Conservation (phyloP, 163 green algal genomes). For the Scenedesmus sp. region DNA sequence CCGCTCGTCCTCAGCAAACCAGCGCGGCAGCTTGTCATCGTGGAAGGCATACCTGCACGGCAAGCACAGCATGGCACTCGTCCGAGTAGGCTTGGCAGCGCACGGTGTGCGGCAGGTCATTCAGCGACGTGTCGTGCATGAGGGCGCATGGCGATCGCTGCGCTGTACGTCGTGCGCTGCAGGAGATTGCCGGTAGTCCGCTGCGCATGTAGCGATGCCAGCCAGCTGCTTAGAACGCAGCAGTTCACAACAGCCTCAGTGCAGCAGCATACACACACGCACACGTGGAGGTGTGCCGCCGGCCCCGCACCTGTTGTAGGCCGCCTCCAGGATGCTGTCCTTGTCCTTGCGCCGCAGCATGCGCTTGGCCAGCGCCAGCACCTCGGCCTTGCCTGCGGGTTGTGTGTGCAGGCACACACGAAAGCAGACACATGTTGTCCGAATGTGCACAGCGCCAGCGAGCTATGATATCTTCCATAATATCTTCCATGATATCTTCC, state of each 20-base stretch:
- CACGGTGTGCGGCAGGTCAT: no score
- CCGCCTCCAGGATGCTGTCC: conserved; percentile 94
- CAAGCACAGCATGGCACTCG: no score
- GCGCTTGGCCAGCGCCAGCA: conserved; percentile 90
- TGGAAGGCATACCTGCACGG: conserved; percentile 84
- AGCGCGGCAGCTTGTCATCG: conserved; percentile 90
- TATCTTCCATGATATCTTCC: no score
- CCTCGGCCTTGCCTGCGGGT: conserved; percentile 77
- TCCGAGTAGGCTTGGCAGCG: no score
- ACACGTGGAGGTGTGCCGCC: not conserved
- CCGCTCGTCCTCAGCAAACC: conserved; percentile 95
- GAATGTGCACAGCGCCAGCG: no score
- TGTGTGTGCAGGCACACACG: not conserved
- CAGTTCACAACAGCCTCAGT: not conserved
- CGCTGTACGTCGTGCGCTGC: no score
- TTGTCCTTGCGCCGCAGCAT: conserved; percentile 92
- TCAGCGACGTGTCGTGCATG: no score
- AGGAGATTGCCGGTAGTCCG: no score
- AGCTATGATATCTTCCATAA: no score
- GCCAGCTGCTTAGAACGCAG: no score
- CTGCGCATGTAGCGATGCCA: no score
- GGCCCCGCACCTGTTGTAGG: conserved; percentile 87
- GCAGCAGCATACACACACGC: not conserved
- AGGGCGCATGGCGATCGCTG: no score
- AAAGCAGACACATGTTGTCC: not conserved